Percentiles rank a stretch among this genome's conserved stretches.
Evolutionary conservation across 495 filamentous ascomycete genomes (phyloP).

Genomic region (Hyaloscypha finlandica): DNA sequence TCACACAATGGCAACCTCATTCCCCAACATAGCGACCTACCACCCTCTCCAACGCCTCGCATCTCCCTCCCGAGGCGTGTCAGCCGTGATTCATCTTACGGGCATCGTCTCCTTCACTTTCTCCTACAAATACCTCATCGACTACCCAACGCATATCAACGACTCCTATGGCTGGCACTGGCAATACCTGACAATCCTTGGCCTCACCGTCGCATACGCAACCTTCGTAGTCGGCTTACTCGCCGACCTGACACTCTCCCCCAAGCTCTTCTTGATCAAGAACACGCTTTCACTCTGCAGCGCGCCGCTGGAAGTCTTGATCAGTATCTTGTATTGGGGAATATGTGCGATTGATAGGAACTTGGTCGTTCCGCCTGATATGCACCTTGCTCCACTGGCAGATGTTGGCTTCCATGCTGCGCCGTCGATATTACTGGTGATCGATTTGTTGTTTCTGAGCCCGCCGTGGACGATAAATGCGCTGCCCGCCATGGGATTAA

Average conservation of each 20-base stretch:
- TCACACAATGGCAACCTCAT: slow-evolving; percentile 27
- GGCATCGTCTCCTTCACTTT: slow-evolving; percentile 70
- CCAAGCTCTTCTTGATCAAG: slow-evolving; percentile 68
- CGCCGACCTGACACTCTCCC: slow-evolving; percentile 71
- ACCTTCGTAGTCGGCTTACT: slow-evolving; percentile 72
- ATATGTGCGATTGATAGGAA: slow-evolving; percentile 65
- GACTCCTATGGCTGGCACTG: slow-evolving; percentile 80
- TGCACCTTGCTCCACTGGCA: slow-evolving; percentile 45
- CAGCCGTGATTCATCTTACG: slow-evolving; percentile 67
- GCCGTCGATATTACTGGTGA: slow-evolving; percentile 68
- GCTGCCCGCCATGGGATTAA: slow-evolving; percentile 62
- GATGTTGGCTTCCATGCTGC: slow-evolving; percentile 82
- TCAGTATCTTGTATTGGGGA: slow-evolving; percentile 85
- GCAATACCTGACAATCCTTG: slow-evolving; percentile 85
- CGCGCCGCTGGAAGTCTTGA: slow-evolving; percentile 77
- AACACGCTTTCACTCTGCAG: slow-evolving; percentile 72
- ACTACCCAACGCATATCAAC: slow-evolving; percentile 52
- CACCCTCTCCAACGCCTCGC: slow-evolving; percentile 74
- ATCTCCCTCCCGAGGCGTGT: slow-evolving; percentile 71
- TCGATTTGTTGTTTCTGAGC: slow-evolving; percentile 74
- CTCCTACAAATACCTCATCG: slow-evolving; percentile 61
- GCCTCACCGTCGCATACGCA: slow-evolving; percentile 64
- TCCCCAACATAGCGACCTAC: slow-evolving; percentile 30
- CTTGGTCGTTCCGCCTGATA: slow-evolving; percentile 49
- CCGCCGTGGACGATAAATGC: slow-evolving; percentile 77